phyloP scores from a whole-genome alignment of 805 yeast species.

The Pichia deserticola region DNA sequence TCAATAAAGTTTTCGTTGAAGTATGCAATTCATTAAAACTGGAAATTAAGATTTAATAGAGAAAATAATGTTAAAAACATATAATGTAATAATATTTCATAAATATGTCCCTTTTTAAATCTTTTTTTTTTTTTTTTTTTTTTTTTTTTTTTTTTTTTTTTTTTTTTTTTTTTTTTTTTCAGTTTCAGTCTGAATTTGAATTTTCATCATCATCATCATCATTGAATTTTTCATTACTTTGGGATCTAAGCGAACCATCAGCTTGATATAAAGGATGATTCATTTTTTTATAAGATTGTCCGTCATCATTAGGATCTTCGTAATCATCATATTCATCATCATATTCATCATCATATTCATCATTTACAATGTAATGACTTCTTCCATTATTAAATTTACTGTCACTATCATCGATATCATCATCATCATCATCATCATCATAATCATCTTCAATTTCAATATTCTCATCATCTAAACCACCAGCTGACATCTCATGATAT shows the following conservation, averaged over 20 bases:
- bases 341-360: constrained; percentile 5
- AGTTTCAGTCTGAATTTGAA: neutral
- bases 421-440: constrained; percentile 16
- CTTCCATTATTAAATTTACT: neutral
- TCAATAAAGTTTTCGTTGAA: too few species aligned
- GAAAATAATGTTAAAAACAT: too few species aligned
- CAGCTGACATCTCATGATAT: constrained; percentile 27
- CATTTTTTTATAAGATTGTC: constrained; percentile 60
- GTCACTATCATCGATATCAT: constrained; percentile 40
- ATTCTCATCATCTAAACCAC: constrained; percentile 43
- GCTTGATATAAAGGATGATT: constrained; percentile 55
- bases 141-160: too few species aligned
- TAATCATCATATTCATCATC: constrained; percentile 51
- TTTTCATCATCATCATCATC: neutral
- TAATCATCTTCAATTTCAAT: constrained; percentile 26
- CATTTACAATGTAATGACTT: neutral
- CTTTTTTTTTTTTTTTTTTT: too few species aligned
- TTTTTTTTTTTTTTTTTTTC: too few species aligned
- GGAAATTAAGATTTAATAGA: too few species aligned
- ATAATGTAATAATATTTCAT: too few species aligned
- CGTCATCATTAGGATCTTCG: constrained; percentile 77
- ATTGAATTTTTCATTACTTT: constrained; percentile 8
- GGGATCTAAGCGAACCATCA: constrained; percentile 25
- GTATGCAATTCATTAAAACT: too few species aligned
- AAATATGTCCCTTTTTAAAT: too few species aligned